Evolutionary conservation across 2,329 filamentous ascomycete genomes (phyloP).

Genomic region (Xylariaceae sp.): DNA sequence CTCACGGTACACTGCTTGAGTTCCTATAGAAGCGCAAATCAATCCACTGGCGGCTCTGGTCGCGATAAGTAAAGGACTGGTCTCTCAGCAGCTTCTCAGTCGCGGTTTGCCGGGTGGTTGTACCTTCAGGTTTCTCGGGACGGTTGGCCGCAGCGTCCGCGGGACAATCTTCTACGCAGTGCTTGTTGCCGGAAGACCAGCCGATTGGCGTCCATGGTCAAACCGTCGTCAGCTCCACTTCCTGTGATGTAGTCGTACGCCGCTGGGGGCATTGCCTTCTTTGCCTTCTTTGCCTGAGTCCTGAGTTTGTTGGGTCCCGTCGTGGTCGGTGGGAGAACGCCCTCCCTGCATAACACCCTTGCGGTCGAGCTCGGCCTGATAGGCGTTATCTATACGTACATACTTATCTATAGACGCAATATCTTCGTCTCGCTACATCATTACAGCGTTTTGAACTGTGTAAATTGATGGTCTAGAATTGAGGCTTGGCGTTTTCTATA

Average conservation of each 20-base stretch:
- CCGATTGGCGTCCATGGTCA: constrained; percentile 63
- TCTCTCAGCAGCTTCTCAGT: constrained; percentile 33
- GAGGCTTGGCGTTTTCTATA: not conserved
- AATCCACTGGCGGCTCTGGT: constrained; percentile 54
- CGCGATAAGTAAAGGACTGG: constrained; percentile 2
- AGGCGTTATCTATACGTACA: constrained; percentile 50
- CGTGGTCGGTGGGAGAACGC: constrained; percentile 54
- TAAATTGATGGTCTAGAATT: not conserved
- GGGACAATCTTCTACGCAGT: constrained; percentile 57
- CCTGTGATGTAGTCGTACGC: constrained; percentile 64
- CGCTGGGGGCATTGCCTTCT: constrained; percentile 47
- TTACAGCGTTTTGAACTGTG: not conserved
- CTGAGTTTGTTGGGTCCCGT: constrained; percentile 62
- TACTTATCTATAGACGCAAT: constrained; percentile 21
- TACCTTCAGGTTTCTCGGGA: constrained; percentile 51
- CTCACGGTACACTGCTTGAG: constrained; percentile 67
- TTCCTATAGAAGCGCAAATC: constrained; percentile 69
- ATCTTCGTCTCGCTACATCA: constrained; percentile 22
- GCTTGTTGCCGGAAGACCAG: constrained; percentile 33
- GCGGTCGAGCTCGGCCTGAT: constrained; percentile 52
- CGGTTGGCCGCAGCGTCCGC: constrained; percentile 50
- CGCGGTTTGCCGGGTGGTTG: constrained; percentile 55
- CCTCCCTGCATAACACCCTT: constrained; percentile 53
- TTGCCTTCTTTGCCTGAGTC: constrained; percentile 52
- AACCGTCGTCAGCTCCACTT: constrained; percentile 63